Conservation (phyloP, 164 flowering plant genomes). For the Platanus orientalis region DNA sequence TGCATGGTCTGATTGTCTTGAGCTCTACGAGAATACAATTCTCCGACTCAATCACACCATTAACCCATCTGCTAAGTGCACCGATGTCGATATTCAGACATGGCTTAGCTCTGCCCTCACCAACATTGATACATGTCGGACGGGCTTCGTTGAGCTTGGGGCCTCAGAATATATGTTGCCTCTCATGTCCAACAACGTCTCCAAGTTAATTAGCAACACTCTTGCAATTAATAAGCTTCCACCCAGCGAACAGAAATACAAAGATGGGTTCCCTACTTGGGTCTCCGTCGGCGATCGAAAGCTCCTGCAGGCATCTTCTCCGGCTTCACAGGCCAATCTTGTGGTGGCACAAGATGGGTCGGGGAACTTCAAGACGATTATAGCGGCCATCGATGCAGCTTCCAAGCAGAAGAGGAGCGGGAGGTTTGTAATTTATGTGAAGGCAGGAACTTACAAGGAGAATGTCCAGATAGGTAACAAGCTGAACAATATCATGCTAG, state of each 20-base stretch:
- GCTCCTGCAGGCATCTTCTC: conserved; percentile 41
- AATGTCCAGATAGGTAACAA: conserved; percentile 38
- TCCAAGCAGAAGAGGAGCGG: conserved; percentile 19
- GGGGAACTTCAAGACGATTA: conserved; percentile 34
- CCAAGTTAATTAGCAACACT: conserved; percentile 34
- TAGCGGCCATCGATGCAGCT: conserved; percentile 41
- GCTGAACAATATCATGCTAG: conserved; percentile 52
- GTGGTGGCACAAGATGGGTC: conserved; percentile 41
- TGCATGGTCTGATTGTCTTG: conserved; percentile 63
- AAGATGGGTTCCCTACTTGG: conserved; percentile 54
- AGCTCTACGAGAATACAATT: conserved; percentile 45
- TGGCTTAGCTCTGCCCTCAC: conserved; percentile 79
- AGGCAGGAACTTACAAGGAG: conserved; percentile 59
- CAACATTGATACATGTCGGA: conserved; percentile 41
- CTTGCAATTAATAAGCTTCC: conserved; percentile 41
- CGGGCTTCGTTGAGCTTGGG: conserved; percentile 19
- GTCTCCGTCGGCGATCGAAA: conserved; percentile 46
- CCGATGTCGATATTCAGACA: conserved; percentile 41
- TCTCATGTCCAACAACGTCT: conserved; percentile 21
- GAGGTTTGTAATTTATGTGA: conserved; percentile 58
- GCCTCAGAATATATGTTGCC: conserved; percentile 17
- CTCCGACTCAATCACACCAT: conserved; percentile 36
- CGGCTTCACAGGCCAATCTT: conserved; percentile 26
- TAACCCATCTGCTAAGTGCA: conserved; percentile 26
- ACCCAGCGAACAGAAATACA: conserved; percentile 1